phyloP scores from a whole-genome alignment of 148 eudicot species.

The Mesembryanthemum crystallinum region DNA sequence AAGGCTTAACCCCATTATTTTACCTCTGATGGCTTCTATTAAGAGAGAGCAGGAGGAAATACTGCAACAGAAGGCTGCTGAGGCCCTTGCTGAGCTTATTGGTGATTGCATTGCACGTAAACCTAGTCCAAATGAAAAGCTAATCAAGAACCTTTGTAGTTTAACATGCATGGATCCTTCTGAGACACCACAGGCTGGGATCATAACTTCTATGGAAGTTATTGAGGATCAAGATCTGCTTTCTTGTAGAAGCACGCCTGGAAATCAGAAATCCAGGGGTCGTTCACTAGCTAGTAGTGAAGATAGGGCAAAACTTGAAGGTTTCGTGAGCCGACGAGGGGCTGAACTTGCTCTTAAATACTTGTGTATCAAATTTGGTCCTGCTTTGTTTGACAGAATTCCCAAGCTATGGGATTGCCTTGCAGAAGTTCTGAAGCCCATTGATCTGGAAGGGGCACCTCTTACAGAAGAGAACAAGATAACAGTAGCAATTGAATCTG shows the following conservation, averaged over 20 bases:
- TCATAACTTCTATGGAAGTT: constrained; percentile 64
- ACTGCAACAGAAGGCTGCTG: constrained; percentile 88
- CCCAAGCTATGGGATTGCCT: constrained; percentile 98
- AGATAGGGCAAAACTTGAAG: constrained; percentile 84
- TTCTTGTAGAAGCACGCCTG: constrained; percentile 43
- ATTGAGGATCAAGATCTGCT: constrained; percentile 86
- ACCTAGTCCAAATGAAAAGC: constrained; percentile 94
- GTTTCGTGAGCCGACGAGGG: constrained; percentile 87
- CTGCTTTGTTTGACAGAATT: constrained; percentile 70
- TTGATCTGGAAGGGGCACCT: constrained; percentile 37
- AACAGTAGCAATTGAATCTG: constrained; percentile 49
- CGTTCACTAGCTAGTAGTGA: constrained; percentile 54
- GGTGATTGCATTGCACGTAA: constrained; percentile 68
- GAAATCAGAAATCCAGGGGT: constrained; percentile 63
- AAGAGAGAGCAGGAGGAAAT: constrained; percentile 98
- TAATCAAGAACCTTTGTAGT: constrained; percentile 82
- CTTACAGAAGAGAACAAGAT: constrained; percentile 45
- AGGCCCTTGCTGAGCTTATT: constrained; percentile 92
- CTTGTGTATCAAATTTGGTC: constrained; percentile 78
- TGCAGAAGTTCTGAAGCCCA: constrained; percentile 84
- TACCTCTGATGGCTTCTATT: constrained; percentile 92
- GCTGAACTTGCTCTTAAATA: constrained; percentile 91
- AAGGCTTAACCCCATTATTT: constrained; percentile 82
- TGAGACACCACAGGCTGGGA: constrained; percentile 91
- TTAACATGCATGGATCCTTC: constrained; percentile 83